Base-by-base conservation (phyloP, 2,329 filamentous ascomycete species). In the Pseudopithomyces chartarum region DNA sequence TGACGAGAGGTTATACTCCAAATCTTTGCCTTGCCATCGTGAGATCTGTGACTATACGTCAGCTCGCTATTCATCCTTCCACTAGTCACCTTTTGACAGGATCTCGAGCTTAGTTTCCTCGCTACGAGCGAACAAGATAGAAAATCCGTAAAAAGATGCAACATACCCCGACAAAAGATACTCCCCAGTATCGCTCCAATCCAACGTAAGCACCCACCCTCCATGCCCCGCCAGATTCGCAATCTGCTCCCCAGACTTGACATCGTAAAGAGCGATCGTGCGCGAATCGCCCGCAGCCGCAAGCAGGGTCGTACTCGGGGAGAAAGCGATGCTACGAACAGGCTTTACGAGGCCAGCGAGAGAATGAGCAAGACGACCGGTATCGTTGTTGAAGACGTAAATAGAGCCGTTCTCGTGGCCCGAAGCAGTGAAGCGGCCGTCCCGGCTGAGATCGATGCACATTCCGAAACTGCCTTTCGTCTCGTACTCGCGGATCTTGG, bases 371-470 rank as follows among this genome's bases (percentile, higher is more conserved):
- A 99, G 86, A 52, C 91, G 86, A 3, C 91, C 91, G 0, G 90
- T 92, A 65, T 92, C 89, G 69, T 97, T 98, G 80, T 92, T 93
- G 82, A 98, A 99, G 59, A 99, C 87, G 78, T 97, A 97, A 60
- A 98, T 85, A 12, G 87, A 88, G 15, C 95, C 95, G 68, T 90
- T 97, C 74, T 97, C 90, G 77, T 99, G 94, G 0, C 95, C 95
- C 51, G 90, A 96, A 3, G 93, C 94, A 29, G 93, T 96, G 75
- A 92, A 90, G 60, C 86, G 88, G 52, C 93, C 94, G 74, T 99
- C 90, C 19, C 80, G 73, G 57, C 85, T 88, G 73, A 98, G 78
- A 73, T 95, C 93, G 59, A 99, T 87, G 68, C 90, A 90, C 79
- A 95, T 86, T 36, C 92, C 94, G 78, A 97, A 98, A 75, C 90